Conservation (phyloP, 2,329 filamentous ascomycete genomes). For the Beauveria sp. region DNA sequence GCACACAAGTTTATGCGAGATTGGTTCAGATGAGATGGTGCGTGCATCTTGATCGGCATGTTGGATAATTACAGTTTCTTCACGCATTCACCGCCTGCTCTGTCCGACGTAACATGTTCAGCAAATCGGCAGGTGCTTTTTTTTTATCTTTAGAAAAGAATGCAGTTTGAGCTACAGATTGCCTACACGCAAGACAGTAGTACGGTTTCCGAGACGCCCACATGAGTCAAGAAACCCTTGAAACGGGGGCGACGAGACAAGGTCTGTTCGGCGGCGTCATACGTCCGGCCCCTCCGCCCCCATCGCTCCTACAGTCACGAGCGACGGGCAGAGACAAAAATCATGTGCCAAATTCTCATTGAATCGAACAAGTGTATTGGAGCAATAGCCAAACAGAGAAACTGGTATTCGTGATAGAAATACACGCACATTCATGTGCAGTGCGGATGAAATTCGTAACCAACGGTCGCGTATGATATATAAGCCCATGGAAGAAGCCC, state of each 20-base stretch:
- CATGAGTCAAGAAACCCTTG: not conserved
- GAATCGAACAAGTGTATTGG: not conserved
- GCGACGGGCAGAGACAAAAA: not conserved
- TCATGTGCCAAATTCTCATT: not conserved
- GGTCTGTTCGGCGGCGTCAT: not conserved
- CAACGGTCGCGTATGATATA: slow-evolving; percentile 3
- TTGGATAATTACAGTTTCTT: no score
- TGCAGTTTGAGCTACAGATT: no score
- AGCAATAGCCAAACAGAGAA: slow-evolving; percentile 10
- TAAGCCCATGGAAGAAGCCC: slow-evolving; percentile 2
- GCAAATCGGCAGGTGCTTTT: not conserved
- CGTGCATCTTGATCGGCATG: no score
- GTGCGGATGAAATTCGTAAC: slow-evolving; percentile 7
- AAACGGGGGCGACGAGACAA: not conserved
- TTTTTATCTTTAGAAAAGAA: not conserved
- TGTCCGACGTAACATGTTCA: no score
- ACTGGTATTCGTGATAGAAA: slow-evolving; percentile 11
- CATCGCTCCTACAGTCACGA: not conserved
- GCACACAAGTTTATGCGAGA: no score
- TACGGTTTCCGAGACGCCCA: not conserved
- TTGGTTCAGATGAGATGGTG: no score
- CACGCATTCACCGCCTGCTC: no score
- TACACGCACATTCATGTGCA: slow-evolving; percentile 3
- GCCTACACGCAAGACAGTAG: not conserved
- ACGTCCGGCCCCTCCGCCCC: not conserved